phyloP scores from a whole-genome alignment of 768 basidiomycete species.

The Aureoboletus auriporus region DNA sequence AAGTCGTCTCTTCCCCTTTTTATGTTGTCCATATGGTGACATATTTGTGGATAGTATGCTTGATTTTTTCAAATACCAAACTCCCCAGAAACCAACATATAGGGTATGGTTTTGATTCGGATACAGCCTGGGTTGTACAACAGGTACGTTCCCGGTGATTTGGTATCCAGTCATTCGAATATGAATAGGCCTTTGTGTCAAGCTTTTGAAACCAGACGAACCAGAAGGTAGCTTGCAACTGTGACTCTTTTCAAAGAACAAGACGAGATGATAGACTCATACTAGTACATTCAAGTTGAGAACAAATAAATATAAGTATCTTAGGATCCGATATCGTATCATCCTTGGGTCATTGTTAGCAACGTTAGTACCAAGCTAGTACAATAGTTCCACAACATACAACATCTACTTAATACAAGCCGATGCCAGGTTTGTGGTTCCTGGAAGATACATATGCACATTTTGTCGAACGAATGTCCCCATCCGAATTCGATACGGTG shows the following conservation, averaged over 20 bases:
- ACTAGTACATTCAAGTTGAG: too few relatives aligned
- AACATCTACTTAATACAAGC: too few relatives aligned
- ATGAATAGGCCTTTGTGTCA: too few relatives aligned
- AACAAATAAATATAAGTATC: too few relatives aligned
- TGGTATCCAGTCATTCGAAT: too few relatives aligned
- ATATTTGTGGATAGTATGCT: background rate
- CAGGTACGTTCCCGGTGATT: background rate
- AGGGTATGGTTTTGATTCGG: background rate
- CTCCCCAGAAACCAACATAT: too few relatives aligned
- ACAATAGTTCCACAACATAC: background rate
- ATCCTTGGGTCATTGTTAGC: too few relatives aligned
- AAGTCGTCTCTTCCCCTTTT: background rate
- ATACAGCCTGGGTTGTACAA: constrained; percentile 9
- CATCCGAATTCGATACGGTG: background rate
- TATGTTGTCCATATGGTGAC: background rate
- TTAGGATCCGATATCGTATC: too few relatives aligned
- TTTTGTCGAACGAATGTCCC: background rate
- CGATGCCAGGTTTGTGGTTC: background rate
- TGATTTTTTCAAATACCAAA: background rate
- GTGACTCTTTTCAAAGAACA: too few relatives aligned
- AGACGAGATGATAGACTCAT: too few relatives aligned
- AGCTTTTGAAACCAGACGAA: too few relatives aligned
- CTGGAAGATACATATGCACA: background rate
- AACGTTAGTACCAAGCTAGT: constrained; percentile 8
- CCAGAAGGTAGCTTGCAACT: too few relatives aligned